Conservation (phyloP, 1,139 yeast genomes). For the Suzukiozyma palmioleophila region DNA sequence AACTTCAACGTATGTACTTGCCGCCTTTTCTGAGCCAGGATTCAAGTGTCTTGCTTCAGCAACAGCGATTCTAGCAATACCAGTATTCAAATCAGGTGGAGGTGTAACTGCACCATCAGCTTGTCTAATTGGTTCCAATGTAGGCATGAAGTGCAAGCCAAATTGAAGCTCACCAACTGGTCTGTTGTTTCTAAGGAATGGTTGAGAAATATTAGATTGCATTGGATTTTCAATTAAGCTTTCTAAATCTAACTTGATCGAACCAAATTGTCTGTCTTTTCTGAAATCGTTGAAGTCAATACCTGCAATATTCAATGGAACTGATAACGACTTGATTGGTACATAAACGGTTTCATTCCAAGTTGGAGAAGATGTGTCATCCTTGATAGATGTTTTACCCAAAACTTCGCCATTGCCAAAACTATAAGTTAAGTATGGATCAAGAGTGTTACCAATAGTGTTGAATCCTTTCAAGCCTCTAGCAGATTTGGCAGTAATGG, state of each 20-base stretch:
- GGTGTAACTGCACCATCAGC: conserved; percentile 86
- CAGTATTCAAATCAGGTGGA: conserved; percentile 91
- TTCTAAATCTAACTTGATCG: conserved; percentile 71
- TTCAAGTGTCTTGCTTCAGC: conserved; percentile 49
- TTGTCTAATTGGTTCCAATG: conserved; percentile 66
- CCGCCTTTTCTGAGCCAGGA: conserved; percentile 36
- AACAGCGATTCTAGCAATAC: conserved; percentile 64
- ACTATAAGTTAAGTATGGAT: conserved; percentile 80
- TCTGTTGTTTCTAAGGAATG: conserved; percentile 73
- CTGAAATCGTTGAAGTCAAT: conserved; percentile 74
- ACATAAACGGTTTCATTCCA: conserved; percentile 81
- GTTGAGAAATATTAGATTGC: conserved; percentile 48
- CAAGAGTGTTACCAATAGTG: conserved; percentile 72
- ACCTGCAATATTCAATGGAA: conserved; percentile 67
- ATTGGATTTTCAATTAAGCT: conserved; percentile 52
- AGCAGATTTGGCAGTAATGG: conserved; percentile 64
- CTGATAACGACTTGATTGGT: conserved; percentile 71
- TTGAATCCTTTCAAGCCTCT: conserved; percentile 64
- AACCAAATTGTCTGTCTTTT: conserved; percentile 79
- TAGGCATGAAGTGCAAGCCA: conserved; percentile 74
- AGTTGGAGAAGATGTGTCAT: conserved; percentile 63
- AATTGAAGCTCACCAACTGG: conserved; percentile 71
- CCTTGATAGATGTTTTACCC: conserved; percentile 64
- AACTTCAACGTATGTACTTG: conserved; percentile 69
- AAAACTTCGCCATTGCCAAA: conserved; percentile 49